Evolutionary conservation across 2,329 filamentous ascomycete genomes (phyloP).

Genomic region (Grosmannia penicillata): DNA sequence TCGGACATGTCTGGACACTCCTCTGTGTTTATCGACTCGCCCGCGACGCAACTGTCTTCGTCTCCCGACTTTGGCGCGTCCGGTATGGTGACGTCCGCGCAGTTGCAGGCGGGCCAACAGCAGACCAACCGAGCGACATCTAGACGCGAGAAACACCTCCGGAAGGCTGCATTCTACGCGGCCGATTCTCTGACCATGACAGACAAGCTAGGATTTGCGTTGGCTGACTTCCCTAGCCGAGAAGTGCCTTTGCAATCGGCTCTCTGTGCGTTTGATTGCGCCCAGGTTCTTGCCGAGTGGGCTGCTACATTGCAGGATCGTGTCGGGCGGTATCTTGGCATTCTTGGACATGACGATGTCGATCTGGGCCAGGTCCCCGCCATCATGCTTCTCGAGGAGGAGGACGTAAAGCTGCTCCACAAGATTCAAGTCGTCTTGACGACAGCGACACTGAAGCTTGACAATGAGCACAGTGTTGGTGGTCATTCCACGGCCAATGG

Average conservation of each 20-base stretch:
- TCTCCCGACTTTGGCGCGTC: conserved; percentile 29
- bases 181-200: conserved; percentile 83
- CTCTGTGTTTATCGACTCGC: conserved; percentile 34
- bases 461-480: conserved; percentile 52
- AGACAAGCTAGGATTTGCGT: conserved; percentile 71
- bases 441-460: conserved; percentile 58
- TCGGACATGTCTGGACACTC: conserved; percentile 21
- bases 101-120: conserved; percentile 6
- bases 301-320: conserved; percentile 84
- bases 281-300: conserved; percentile 90
- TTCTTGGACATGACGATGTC: conserved; percentile 69
- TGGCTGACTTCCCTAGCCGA: conserved; percentile 67
- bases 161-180: conserved; percentile 91
- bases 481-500: conserved; percentile 18
- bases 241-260: conserved; percentile 83
- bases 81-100: conserved; percentile 13
- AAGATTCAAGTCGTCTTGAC: conserved; percentile 71
- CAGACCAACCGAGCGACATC: conserved; percentile 33
- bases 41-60: conserved; percentile 34
- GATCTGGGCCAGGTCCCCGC: conserved; percentile 69
- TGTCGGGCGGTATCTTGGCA: conserved; percentile 76
- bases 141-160: conserved; percentile 71
- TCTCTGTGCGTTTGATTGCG: conserved; percentile 86
- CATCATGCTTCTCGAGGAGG: conserved; percentile 81
- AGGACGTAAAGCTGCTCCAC: conserved; percentile 71